These are phyloP conservation scores for Cicer chorassanicum DNA, from an alignment of 306 rosid species.

Conservation along the genomic window DNA sequence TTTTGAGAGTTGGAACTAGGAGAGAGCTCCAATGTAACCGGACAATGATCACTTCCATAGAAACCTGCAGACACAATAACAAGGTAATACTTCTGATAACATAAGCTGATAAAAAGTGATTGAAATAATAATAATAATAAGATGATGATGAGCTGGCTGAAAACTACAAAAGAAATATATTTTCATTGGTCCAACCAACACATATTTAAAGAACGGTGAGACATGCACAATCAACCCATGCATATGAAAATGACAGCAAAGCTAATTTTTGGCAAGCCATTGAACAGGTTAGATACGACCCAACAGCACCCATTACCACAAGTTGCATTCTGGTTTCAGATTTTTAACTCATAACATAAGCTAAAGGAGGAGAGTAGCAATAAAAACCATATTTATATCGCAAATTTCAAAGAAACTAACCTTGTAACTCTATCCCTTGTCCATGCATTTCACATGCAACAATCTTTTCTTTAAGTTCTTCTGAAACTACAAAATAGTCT, in stretches of 20 bases:
- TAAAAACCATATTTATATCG: constrained; percentile 22
- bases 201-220: constrained; percentile 6
- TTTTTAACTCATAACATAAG: constrained; percentile 7
- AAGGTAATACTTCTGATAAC: constrained; percentile 25
- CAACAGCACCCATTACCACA: constrained; percentile 36
- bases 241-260: constrained; percentile 20
- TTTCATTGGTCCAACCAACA: not conserved
- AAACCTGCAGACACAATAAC: constrained; percentile 64
- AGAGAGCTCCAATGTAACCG: constrained; percentile 80
- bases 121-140: not conserved
- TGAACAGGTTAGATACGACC: constrained; percentile 27
- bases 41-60: constrained; percentile 97
- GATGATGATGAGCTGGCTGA: not conserved
- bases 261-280: constrained; percentile 21
- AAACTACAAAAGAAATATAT: not conserved
- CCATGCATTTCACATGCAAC: constrained; percentile 88
- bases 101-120: constrained; percentile 11
- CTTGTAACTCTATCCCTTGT: constrained; percentile 84
- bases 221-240: constrained; percentile 3
- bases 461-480: constrained; percentile 70
- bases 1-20: constrained; percentile 47
- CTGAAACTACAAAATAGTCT: constrained; percentile 81
- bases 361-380: constrained; percentile 5
- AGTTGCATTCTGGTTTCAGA: constrained; percentile 13
- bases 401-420: constrained; percentile 48